Evolutionary conservation across 148 eudicot genomes (phyloP), one percentile per base, ranked within the genome.

Genomic region (Silene latifolia): DNA sequence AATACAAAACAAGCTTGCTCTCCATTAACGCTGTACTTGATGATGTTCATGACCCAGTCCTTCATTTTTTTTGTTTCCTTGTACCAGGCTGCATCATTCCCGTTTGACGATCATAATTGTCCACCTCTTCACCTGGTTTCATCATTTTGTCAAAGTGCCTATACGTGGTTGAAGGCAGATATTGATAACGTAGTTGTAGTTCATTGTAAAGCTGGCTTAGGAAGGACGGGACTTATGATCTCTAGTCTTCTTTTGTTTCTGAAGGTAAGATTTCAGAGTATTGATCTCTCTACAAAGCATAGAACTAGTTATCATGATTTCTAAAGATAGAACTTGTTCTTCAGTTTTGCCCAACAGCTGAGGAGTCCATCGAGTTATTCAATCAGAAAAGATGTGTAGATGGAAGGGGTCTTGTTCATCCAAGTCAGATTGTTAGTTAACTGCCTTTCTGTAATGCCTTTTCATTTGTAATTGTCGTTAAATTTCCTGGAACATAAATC

Each of bases 41-140:
- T 62, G 51, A 64, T 63, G 54, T 66, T 67, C 56, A 70, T 3
- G 18, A 51, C 4, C 56, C 3, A 12, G 56, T 51, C 17, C 56
- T 51, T 11, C 44, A 39, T 39, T 48, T 48, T 27, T 53, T 51
- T 25, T 53, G 18, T 53, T 7, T 70, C 27, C 11, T 18, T 68
- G 24, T 67, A 25, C 44, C 90, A 94, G 97, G 97, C 94, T 83
- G 98, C 98, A 75, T 82, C 86, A 72, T 92, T 89, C 77, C 98
- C 98, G n/a, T 94, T 92, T 81, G 96, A 94, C 60, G 98, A 94
- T 83, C 98, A 94, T 75, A 94, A 92, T 65, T 94, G 98, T 83
- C 98, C 98, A 25, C 97, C 98, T 35, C 75, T 94, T 64, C 86
- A 91, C 69, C 96, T 94, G 42, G 82, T 94, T 51, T 77, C 79